These are phyloP conservation scores for Chrysoporthe deuterocubensis DNA, from an alignment of 2,329 filamentous ascomycete species.

Conservation along the genomic window DNA sequence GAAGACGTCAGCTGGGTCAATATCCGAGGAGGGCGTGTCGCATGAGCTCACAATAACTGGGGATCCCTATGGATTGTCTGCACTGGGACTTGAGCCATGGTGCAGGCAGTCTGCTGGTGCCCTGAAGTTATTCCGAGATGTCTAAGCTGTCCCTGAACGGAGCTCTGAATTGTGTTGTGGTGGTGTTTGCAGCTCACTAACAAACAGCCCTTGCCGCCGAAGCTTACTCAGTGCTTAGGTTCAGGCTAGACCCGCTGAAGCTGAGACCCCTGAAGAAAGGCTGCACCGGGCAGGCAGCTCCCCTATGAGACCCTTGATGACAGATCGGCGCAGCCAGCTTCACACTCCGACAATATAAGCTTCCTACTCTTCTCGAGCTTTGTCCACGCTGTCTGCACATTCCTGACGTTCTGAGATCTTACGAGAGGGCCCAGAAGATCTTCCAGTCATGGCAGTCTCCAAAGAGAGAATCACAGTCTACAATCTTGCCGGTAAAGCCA, in stretches of 20 bases:
- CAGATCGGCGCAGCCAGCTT: conserved; percentile 15
- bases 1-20: conserved; percentile 29
- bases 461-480: conserved; percentile 67
- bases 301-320: conserved; percentile 2
- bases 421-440: not conserved
- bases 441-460: conserved; percentile 43
- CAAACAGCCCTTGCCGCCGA: not conserved
- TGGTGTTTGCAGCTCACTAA: conserved; percentile 9
- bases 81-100: conserved; percentile 82
- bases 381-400: too few species aligned
- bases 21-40: not conserved
- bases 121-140: not conserved
- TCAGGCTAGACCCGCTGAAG: not conserved
- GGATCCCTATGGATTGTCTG: conserved; percentile 99
- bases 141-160: not conserved
- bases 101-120: conserved; percentile 28
- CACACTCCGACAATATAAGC: not conserved
- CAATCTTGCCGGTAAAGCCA: conserved; percentile 63
- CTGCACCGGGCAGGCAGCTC: conserved; percentile 3
- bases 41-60: conserved; percentile 80
- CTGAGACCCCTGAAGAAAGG: conserved; percentile 13
- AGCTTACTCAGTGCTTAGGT: conserved; percentile 1
- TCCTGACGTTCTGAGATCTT: not conserved
- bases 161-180: conserved; percentile 12
- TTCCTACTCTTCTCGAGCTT: not conserved